Evolutionary conservation across 192 early-diverging fungal species (phyloP).

Genomic region (Linnemannia schmuckeri): DNA sequence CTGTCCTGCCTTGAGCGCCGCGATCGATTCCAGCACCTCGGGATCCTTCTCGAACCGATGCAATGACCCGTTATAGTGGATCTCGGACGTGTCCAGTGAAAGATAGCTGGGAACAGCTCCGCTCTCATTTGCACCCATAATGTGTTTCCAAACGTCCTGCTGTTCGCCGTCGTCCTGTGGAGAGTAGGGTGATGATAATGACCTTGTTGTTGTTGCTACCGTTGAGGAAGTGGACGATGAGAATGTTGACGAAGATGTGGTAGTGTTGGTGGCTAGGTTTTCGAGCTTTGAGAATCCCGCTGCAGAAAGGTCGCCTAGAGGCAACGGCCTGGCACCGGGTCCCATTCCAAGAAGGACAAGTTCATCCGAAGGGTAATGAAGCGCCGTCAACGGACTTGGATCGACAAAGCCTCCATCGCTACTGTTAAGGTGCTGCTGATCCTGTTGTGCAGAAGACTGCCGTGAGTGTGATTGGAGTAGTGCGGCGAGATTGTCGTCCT

Average conservation of each 20-base stretch:
- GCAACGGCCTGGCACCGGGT: slow-evolving; percentile 22
- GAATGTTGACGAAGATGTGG: neutral
- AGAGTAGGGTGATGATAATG: neutral
- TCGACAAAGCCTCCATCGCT: neutral
- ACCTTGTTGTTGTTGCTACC: slow-evolving; percentile 6
- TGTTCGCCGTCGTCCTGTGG: neutral
- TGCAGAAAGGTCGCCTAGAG: slow-evolving; percentile 11
- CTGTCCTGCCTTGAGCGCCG: slow-evolving; percentile 21
- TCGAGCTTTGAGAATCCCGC: slow-evolving; percentile 14
- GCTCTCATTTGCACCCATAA: slow-evolving; percentile 11
- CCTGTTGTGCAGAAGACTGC: neutral
- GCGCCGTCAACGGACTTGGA: neutral
- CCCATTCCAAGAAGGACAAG: slow-evolving; percentile 37
- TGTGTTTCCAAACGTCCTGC: slow-evolving; percentile 21
- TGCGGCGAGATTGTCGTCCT: neutral
- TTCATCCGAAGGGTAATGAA: slow-evolving; percentile 41
- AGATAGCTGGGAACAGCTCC: slow-evolving; percentile 29
- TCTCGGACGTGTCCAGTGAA: slow-evolving; percentile 34
- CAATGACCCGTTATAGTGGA: slow-evolving; percentile 45
- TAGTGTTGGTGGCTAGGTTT: neutral
- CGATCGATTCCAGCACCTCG: slow-evolving; percentile 31
- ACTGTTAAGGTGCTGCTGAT: too few relatives aligned
- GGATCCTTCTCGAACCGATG: slow-evolving; percentile 28
- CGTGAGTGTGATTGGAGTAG: slow-evolving; percentile 7
- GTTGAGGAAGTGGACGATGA: slow-evolving; percentile 2